Conservation (phyloP, 2,329 filamentous ascomycete species). For the Diaporthe citri region DNA sequence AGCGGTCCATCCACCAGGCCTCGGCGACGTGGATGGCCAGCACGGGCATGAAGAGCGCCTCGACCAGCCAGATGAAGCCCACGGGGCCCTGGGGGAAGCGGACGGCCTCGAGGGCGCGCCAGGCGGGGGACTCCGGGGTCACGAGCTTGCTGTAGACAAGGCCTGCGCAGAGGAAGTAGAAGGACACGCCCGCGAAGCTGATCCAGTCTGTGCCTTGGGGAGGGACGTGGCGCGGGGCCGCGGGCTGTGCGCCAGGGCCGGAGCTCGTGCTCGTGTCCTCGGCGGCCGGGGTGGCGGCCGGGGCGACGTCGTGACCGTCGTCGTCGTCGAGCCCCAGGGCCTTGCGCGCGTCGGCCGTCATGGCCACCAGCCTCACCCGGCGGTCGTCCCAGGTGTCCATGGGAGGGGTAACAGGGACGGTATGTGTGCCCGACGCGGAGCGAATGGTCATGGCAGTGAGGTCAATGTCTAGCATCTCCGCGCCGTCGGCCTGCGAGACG, state of each 20-base stretch:
- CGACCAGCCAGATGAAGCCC: constrained; percentile 71
- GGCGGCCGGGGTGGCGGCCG: constrained; percentile 42
- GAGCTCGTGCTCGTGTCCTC: constrained; percentile 48
- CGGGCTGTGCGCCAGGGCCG: constrained; percentile 52
- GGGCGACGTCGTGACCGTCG: background rate
- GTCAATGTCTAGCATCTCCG: constrained; percentile 75
- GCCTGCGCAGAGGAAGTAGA: constrained; percentile 58
- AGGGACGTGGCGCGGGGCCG: constrained; percentile 53
- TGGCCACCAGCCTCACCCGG: constrained; percentile 77
- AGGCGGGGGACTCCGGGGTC: constrained; percentile 61
- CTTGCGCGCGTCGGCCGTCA: constrained; percentile 70
- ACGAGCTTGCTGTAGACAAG: constrained; percentile 33
- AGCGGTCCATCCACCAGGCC: constrained; percentile 63
- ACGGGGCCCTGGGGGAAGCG: constrained; percentile 68
- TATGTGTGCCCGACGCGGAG: constrained; percentile 61
- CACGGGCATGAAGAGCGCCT: constrained; percentile 69
- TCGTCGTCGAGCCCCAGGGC: constrained; percentile 62
- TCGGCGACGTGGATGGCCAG: constrained; percentile 76
- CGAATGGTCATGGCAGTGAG: constrained; percentile 72
- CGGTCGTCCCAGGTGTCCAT: constrained; percentile 77
- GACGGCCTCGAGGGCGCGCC: constrained; percentile 61
- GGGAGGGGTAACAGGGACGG: constrained; percentile 76
- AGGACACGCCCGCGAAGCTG: constrained; percentile 66
- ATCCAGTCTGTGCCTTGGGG: constrained; percentile 61
- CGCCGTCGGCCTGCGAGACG: constrained; percentile 46